Base-by-base conservation (phyloP, 2,329 filamentous ascomycete species). In the Penicillium sp. region DNA sequence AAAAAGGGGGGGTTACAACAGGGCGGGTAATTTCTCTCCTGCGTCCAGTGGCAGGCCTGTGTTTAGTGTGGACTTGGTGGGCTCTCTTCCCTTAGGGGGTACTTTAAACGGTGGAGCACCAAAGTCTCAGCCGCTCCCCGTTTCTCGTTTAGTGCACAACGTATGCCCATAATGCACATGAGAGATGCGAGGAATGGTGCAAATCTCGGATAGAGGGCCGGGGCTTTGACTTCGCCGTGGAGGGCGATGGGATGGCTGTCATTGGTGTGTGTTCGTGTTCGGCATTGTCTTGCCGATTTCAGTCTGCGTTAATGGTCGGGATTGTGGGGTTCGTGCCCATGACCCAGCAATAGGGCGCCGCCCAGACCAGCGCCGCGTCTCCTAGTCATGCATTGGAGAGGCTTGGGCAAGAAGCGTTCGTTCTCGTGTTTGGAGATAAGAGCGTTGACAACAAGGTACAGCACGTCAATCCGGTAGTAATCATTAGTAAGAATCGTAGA, bases 271-370 rank as follows among this genome's bases (percentile, higher is more conserved):
- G 22, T 4, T 51, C 28, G 46, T 35, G 30, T 51, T 53, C 51
- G 51, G 35, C 51, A 53, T 53, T 19, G 6, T 26, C 51, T 26
- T 40, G 35, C 51, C 51, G 35, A 53, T n/a, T 53, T 10, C 51
- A 37, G 33, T 28, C 33, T 35, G 25, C 51, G 13, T 16, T 52
- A 13, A 53, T 53, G 28, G 51, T n/a, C 30, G 28, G 46, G 45
- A 51, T 33, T n/a, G 46, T 22, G 46, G 46, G 46, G n/a, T 48
- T 46, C 30, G 26, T 28, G 45, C 45, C 45, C 45, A 48, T 30
- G 25, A 26, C 28, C 25, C 25, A 48, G 26, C 16, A 25, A n/a
- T 46, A 33, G 26, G 46, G 46, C 46, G 46, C 46, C 28, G 28
- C 46, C 30, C 46, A 51, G 46, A 33, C 26, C 16, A 30, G 26